Conservation (phyloP, 805 yeast genomes). For the Gaillardinia entomophila region DNA sequence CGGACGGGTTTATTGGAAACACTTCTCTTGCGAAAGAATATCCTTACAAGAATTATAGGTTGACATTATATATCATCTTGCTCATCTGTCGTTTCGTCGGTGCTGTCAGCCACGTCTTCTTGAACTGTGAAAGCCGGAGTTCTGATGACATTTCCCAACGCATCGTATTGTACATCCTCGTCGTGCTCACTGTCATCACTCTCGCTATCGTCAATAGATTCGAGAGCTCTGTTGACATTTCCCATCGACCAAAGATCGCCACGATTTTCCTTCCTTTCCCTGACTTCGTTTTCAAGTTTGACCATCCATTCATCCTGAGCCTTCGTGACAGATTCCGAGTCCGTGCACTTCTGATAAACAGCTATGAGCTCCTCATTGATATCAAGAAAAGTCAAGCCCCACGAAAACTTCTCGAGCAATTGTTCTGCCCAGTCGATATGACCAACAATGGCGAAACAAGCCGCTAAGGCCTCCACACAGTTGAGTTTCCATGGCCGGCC, state of each 20-base stretch:
- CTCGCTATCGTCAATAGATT: constrained; percentile 9
- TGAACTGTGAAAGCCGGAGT: neutral
- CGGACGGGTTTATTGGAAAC: too few species aligned
- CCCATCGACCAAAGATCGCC: constrained; percentile 77
- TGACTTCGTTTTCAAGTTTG: constrained; percentile 58
- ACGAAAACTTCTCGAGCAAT: constrained; percentile 73
- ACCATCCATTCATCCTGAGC: constrained; percentile 77
- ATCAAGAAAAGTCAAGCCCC: constrained; percentile 87
- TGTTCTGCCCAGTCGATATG: constrained; percentile 82
- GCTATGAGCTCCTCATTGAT: constrained; percentile 75
- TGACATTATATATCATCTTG: too few species aligned
- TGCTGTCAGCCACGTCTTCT: too few species aligned
- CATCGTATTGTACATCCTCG: constrained; percentile 6
- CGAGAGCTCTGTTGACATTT: constrained; percentile 52
- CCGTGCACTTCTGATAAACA: constrained; percentile 74
- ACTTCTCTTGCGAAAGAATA: too few species aligned
- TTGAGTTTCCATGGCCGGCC: constrained; percentile 94
- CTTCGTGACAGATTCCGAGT: constrained; percentile 60
- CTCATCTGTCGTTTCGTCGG: too few species aligned
- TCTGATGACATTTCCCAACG: constrained; percentile 5
- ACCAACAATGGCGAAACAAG: constrained; percentile 93
- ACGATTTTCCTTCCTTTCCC: constrained; percentile 50
- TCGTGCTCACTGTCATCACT: constrained; percentile 9
- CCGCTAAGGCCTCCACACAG: constrained; percentile 97
- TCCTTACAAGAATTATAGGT: too few species aligned